phyloP scores from a whole-genome alignment of 108 stramenopile genomes.

The Skeletonema menzelii region DNA sequence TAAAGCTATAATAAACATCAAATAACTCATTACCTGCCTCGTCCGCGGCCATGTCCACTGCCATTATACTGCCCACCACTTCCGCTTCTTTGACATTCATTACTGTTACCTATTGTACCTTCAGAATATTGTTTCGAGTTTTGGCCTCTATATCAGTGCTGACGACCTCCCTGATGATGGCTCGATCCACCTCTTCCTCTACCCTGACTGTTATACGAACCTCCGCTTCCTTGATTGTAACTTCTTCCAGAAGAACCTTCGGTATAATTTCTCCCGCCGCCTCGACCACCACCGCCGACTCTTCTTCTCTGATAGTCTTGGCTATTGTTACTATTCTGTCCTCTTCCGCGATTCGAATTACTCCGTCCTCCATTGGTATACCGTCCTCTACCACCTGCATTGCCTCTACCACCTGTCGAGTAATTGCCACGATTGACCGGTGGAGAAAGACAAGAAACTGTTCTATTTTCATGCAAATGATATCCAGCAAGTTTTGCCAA shows the following conservation, averaged over 20 bases:
- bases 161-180: neutral
- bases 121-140: neutral
- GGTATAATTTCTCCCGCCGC: neutral
- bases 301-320: neutral
- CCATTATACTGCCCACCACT: neutral
- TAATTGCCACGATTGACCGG: neutral
- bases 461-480: conserved; percentile 46
- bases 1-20: no score
- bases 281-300: neutral
- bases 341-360: neutral
- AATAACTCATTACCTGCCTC: neutral
- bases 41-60: neutral
- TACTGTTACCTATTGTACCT: neutral
- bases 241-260: neutral
- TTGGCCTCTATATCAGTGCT: neutral
- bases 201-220: neutral
- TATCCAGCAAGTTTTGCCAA: conserved; percentile 50
- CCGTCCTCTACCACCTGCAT: neutral
- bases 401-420: neutral
- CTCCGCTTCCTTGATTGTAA: neutral
- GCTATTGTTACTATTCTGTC: neutral
- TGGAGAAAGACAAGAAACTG: conserved; percentile 18
- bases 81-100: neutral
- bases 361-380: conserved; percentile 3
- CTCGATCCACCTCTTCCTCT: conserved; percentile 6